Conservation (phyloP, 2,329 filamentous ascomycete species). For the Aspergillus fischeri region DNA sequence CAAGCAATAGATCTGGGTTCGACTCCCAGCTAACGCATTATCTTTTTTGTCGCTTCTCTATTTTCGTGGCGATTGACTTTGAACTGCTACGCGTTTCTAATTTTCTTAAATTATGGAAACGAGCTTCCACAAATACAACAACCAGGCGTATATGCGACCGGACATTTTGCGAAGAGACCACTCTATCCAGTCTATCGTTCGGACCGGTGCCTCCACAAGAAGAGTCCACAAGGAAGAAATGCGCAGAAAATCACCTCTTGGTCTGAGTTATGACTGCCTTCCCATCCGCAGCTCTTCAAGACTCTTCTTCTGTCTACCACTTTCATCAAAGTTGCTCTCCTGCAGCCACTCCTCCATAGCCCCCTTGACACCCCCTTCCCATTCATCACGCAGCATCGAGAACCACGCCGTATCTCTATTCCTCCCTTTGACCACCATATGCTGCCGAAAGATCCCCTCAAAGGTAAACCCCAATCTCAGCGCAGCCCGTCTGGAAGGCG, state of each 20-base stretch:
- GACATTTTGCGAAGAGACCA: too few species aligned
- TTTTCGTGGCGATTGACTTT: background rate
- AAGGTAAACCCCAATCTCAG: constrained; percentile 54
- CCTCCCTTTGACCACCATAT: constrained; percentile 56
- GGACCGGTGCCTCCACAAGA: too few species aligned
- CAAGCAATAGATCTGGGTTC: background rate
- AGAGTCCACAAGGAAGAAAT: too few species aligned
- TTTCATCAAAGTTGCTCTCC: constrained; percentile 52
- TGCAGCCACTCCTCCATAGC: constrained; percentile 54
- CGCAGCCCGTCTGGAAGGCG: constrained; percentile 52
- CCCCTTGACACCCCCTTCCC: constrained; percentile 53
- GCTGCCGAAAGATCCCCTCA: constrained; percentile 60
- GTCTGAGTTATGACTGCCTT: background rate
- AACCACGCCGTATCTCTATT: constrained; percentile 59
- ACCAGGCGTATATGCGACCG: too few species aligned
- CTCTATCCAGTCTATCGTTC: too few species aligned
- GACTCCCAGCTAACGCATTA: background rate
- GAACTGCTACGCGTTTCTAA: too few species aligned
- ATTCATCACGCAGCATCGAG: constrained; percentile 57
- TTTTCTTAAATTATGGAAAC: too few species aligned
- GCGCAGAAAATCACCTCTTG: too few species aligned
- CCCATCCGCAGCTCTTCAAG: constrained; percentile 35
- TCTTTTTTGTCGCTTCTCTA: background rate
- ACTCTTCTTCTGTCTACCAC: constrained; percentile 49
- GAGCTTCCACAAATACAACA: too few species aligned